Percentiles rank a stretch among this genome's conserved stretches.
Evolutionary conservation across 2,329 filamentous ascomycete genomes (phyloP).

Genomic region (Talaromyces sp.): DNA sequence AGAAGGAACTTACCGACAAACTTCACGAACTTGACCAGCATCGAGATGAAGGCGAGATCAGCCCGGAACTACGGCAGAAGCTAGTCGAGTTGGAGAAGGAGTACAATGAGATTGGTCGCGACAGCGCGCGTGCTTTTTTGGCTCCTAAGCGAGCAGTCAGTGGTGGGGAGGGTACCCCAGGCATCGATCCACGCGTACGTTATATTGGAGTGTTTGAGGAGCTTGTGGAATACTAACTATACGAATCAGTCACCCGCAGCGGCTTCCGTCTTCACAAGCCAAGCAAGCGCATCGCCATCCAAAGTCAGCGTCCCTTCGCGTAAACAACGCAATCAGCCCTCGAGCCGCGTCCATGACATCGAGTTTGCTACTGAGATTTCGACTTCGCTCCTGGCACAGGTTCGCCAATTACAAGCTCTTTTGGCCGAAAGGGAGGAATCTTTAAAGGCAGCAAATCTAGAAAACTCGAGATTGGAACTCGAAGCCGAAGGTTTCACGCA

Average conservation of each 20-base stretch:
- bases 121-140: constrained; percentile 84
- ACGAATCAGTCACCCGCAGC: constrained; percentile 63
- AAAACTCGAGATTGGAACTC: constrained; percentile 76
- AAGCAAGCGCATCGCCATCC: constrained; percentile 80
- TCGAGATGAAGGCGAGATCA: constrained; percentile 73
- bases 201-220: neutral
- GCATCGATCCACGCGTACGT: constrained; percentile 48
- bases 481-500: constrained; percentile 78
- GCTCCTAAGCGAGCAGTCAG: constrained; percentile 75
- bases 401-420: constrained; percentile 82
- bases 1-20: constrained; percentile 76
- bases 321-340: constrained; percentile 85
- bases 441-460: constrained; percentile 69
- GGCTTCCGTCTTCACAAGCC: constrained; percentile 76
- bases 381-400: constrained; percentile 88
- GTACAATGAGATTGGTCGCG: constrained; percentile 88
- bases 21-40: constrained; percentile 80
- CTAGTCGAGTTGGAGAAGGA: constrained; percentile 87
- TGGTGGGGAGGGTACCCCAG: constrained; percentile 60
- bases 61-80: constrained; percentile 76
- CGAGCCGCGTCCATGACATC: constrained; percentile 88
- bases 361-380: constrained; percentile 98
- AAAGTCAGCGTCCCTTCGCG: constrained; percentile 85
- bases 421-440: constrained; percentile 86
- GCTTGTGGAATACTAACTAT: constrained; percentile 5